Evolutionary conservation across 352 stramenopile genomes (phyloP), one percentile per base, ranked within the genome.

Genomic region (Globisporangium canariense): DNA sequence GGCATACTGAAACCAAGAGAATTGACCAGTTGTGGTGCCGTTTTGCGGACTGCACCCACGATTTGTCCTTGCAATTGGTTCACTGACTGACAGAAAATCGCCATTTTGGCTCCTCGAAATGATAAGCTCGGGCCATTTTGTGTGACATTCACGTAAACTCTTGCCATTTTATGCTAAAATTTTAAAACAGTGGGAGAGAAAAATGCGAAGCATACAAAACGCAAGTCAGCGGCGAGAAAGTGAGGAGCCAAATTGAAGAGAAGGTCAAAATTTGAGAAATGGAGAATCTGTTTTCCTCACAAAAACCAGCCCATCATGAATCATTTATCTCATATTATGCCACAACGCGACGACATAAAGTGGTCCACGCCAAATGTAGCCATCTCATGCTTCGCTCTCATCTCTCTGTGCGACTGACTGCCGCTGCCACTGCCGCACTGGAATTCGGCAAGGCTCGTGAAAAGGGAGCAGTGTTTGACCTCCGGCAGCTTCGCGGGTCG

Each of bases 401-500:
- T 40, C 41, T 41, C 36, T 41, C 36, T 41, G 9, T 10, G 8
- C 34, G 34, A 40, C 34, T 40, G 0, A 28, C 25, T 28, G 25
- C 25, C 25, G 25, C 36, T 41, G 36, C 36, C 36, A 41, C 36
- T 11, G 11, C 36, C 9, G 36, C 36, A 41, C 36, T 41, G 36
- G 36, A 41, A 41, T 11, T 41, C 9, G 36, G 10, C 3, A 41
- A 41, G 3, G 10, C 36, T 41, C 36, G 36, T 11, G 36, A 41
- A 41, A 10, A 41, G 36, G 1, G 36, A 41, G 10, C 9, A 41
- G 36, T 11, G 9, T 11, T 41, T 70, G 20, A 78, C 70, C 7
- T 65, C 43, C 4, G 72, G 72, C 0, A 85, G 66, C 38, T 54
- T 43, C 4, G 74, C 67, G 30, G 25, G 25, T 28, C 25, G 25